These are phyloP conservation scores for Massarina eburnea DNA, from an alignment of 2,329 filamentous ascomycete genomes.

Conservation along the genomic window DNA sequence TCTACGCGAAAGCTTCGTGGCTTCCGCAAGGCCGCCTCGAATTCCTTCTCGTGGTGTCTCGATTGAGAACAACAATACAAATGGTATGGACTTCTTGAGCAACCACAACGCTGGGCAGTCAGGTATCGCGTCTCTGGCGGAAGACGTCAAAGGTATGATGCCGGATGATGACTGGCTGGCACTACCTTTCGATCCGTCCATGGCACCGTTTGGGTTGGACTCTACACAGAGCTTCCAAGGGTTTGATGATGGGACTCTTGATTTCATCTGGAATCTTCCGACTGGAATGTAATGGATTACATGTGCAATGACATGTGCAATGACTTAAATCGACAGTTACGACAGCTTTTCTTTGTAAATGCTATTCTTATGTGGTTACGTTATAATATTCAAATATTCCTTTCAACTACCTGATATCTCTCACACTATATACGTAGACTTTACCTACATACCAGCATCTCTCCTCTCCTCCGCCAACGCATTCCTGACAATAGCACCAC, in stretches of 20 bases:
- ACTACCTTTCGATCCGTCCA: constrained; percentile 42
- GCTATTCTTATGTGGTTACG: no score
- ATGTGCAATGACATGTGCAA: no score
- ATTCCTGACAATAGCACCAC: constrained; percentile 63
- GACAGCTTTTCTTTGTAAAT: no score
- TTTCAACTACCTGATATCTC: no score
- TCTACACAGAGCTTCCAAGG: constrained; percentile 39
- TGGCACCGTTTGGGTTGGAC: constrained; percentile 43
- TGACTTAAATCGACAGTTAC: no score
- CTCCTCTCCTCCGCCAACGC: constrained; percentile 57
- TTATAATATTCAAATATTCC: no score
- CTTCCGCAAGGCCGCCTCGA: constrained; percentile 38
- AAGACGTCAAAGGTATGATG: constrained; percentile 39
- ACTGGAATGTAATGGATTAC: constrained; percentile 16
- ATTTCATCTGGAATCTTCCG: constrained; percentile 45
- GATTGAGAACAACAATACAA: constrained; percentile 31
- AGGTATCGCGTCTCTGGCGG: constrained; percentile 36
- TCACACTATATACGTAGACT: no score
- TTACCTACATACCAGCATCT: background rate
- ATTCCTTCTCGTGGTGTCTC: constrained; percentile 35
- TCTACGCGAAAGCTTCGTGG: constrained; percentile 40
- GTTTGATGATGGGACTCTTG: constrained; percentile 41
- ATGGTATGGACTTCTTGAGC: constrained; percentile 40
- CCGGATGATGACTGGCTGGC: constrained; percentile 43
- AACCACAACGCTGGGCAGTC: constrained; percentile 41